phyloP scores from a whole-genome alignment of 345 rosid species.

The Laguncularia racemosa region DNA sequence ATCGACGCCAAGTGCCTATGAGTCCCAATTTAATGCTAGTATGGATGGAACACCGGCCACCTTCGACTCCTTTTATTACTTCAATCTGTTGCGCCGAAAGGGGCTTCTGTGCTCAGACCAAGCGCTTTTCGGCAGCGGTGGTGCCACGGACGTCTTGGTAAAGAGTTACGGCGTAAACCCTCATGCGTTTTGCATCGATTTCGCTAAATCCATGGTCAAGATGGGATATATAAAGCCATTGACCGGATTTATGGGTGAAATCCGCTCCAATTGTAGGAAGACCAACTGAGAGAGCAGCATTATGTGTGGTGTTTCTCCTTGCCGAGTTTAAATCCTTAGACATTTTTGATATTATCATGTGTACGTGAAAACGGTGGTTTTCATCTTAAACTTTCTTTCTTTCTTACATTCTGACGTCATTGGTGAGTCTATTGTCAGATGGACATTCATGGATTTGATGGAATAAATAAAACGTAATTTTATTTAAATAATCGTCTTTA shows the following conservation, averaged over 20 bases:
- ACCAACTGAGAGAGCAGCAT: conserved; percentile 7
- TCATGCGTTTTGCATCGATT: conserved; percentile 23
- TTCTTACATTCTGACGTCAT: no score
- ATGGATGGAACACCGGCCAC: conserved; percentile 9
- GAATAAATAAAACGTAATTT: no score
- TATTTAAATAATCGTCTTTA: no score
- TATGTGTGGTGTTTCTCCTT: no score
- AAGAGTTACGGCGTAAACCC: conserved; percentile 15
- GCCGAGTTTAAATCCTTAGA: no score
- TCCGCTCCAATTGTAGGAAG: conserved; percentile 28
- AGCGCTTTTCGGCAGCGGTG: conserved; percentile 32
- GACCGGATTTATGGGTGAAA: conserved; percentile 32
- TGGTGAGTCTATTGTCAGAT: no score
- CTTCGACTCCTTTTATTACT: conserved; percentile 34
- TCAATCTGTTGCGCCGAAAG: conserved; percentile 17
- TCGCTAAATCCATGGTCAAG: conserved; percentile 35
- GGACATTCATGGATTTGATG: no score
- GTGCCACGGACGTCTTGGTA: conserved; percentile 27
- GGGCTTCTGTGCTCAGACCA: conserved; percentile 48
- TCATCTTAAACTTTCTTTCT: no score
- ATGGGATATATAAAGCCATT: conserved; percentile 47
- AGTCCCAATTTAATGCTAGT: conserved; percentile 8
- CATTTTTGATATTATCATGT: no score
- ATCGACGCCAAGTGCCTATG: conserved; percentile 4
- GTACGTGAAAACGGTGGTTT: no score